Evolutionary conservation across 2,329 filamentous ascomycete genomes (phyloP), one percentile per base, ranked within the genome.

Genomic region (Furcasterigmium furcatum): DNA sequence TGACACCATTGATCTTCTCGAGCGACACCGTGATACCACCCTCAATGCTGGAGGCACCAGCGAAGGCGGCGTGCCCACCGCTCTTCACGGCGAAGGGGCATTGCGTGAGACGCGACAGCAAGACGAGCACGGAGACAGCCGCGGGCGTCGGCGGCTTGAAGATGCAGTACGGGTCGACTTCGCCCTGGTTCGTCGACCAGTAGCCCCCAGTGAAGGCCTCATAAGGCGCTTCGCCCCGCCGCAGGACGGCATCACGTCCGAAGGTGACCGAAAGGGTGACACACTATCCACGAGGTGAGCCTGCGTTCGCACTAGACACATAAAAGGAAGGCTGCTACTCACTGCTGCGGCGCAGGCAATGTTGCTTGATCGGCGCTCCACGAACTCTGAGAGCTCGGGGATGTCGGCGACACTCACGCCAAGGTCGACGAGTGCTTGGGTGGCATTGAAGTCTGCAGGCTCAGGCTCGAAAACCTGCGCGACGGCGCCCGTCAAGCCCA

Each of bases 1-100:
- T 46, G 4, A 71, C 45, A 6, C 51, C 39, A 19, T 69, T 67
- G 7, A 74, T 50, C 10, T 56, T 55, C 20, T 59, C 58, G 9
- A 73, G 52, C 6, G 66, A 63, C 32, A 74, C 56, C 13, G 62
- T 58, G 39, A 70, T 53, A 9, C 65, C 65, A 3, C 49, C 55
- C 8, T 58, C 54, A 29, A 61, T 64, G 22, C 58, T 71, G 0
- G 71, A 68, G 4, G 63, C 59, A 7, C 64, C 66, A 1, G 62
- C 58, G 49, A 70, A 69, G 5, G 66, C 61, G 6, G 66, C 62
- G 50, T 76, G 73, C 1, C 72, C 73, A n/a, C 72, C 72, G 44
- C 69, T 68, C 35, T 68, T 68, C 25, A 68, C 63, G 1, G 72
- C 68, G 52, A 73, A 73, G 25, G 47, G 45, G 51, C 62, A 65